Conservation (phyloP, 148 eudicot species). For the Polygonum maritimum region DNA sequence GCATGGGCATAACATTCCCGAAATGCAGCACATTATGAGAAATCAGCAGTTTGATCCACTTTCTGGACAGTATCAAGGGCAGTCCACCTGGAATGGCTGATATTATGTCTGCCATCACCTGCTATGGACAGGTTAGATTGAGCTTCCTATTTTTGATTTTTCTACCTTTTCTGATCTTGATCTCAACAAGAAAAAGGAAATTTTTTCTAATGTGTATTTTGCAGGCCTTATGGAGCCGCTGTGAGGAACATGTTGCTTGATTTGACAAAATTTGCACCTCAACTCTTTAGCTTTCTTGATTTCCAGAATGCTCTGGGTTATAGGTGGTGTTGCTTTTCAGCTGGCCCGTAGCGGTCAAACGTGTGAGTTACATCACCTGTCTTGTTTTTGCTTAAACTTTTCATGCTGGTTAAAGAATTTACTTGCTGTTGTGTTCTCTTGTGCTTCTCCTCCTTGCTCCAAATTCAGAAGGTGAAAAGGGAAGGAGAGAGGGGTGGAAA, state of each 20-base stretch:
- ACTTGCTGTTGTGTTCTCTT: not conserved
- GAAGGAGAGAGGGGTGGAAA: not conserved
- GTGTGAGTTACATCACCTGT: constrained; percentile 22
- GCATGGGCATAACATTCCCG: constrained; percentile 23
- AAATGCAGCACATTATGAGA: constrained; percentile 28
- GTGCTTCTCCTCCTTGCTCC: not conserved
- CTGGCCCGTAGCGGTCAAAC: constrained; percentile 33
- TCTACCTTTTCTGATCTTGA: not conserved
- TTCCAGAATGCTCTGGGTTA: constrained; percentile 35
- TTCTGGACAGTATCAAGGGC: constrained; percentile 35
- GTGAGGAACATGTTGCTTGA: constrained; percentile 28
- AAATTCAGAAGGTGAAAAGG: not conserved
- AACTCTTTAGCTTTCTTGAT: constrained; percentile 27
- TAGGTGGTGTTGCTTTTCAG: constrained; percentile 34
- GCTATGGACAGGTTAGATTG: constrained; percentile 10
- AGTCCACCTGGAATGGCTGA: constrained; percentile 40
- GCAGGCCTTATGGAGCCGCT: constrained; percentile 28
- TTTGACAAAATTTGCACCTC: constrained; percentile 26
- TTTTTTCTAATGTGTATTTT: not conserved
- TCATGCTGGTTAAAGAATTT: not conserved
- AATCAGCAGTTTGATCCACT: constrained; percentile 33
- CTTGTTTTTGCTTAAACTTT: not conserved
- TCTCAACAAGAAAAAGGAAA: not conserved
- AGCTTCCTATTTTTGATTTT: constrained; percentile 22
- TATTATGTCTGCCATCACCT: constrained; percentile 35